Percentiles rank a stretch among this genome's conserved stretches.
Evolutionary conservation across 371 early-diverging fungal genomes (phyloP).

Genomic region (Mucor mucedo): DNA sequence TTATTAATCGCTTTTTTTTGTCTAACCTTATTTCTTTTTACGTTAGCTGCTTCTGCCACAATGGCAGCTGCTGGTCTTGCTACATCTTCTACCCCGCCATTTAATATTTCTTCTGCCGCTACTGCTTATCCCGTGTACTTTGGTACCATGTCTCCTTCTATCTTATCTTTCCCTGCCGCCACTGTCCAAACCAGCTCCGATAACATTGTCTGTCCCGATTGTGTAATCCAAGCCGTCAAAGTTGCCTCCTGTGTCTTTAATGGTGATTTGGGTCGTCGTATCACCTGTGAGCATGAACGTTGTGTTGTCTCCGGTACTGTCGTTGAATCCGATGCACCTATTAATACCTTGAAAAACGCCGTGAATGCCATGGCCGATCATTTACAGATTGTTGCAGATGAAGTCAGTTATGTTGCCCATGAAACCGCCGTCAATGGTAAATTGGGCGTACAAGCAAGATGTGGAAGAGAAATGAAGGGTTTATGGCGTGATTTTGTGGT

Average conservation of each 20-base stretch:
- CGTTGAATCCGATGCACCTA: conserved; percentile 40
- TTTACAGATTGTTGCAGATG: conserved; percentile 58
- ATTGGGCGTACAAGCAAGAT: conserved; percentile 67
- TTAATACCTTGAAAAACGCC: conserved; percentile 56
- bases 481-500: conserved; percentile 75
- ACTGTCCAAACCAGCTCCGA: conserved; percentile 35
- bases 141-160: conserved; percentile 33
- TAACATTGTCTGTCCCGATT: conserved; percentile 50
- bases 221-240: conserved; percentile 51
- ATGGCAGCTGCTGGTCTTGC: conserved; percentile 12
- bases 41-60: conserved; percentile 12
- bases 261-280: conserved; percentile 50
- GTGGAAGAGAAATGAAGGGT: conserved; percentile 63
- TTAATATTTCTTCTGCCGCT: conserved; percentile 38
- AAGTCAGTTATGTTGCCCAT: conserved; percentile 64
- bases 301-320: conserved; percentile 32
- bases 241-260: conserved; percentile 57
- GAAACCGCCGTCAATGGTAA: conserved; percentile 73
- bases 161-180: conserved; percentile 35
- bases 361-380: conserved; percentile 74
- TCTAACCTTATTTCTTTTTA: not conserved
- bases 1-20: too few relatives aligned
- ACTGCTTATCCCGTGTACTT: conserved; percentile 43
- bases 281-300: conserved; percentile 51
- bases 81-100: conserved; percentile 32